phyloP scores from a whole-genome alignment of 495 filamentous ascomycete species.

The Penicillium paradoxum region DNA sequence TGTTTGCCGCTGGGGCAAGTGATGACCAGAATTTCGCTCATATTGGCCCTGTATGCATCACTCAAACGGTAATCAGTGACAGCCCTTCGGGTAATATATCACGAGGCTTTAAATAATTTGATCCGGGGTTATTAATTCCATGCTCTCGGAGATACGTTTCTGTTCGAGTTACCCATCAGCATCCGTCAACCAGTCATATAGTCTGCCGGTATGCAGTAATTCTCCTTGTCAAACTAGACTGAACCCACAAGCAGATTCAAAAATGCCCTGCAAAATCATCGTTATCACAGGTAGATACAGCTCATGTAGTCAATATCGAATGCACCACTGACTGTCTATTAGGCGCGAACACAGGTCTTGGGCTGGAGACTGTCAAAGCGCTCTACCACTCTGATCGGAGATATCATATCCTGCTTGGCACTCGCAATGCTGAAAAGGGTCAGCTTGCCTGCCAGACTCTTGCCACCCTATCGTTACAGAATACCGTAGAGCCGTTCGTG shows the following conservation, averaged over 20 bases:
- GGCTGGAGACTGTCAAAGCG: constrained; percentile 15
- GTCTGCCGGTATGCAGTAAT: too few species aligned
- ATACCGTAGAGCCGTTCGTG: not conserved
- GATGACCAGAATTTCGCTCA: not conserved
- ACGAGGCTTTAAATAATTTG: not conserved
- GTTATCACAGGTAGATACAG: not conserved
- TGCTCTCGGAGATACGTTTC: not conserved
- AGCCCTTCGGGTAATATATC: not conserved
- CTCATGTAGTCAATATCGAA: not conserved
- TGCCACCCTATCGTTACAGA: not conserved
- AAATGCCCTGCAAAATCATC: not conserved
- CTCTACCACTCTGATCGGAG: constrained; percentile 3
- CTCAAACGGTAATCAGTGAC: not conserved
- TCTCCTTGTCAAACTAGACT: too few species aligned
- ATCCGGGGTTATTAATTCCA: not conserved
- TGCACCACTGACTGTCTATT: not conserved
- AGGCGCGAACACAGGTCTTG: constrained; percentile 15
- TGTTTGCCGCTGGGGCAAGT: constrained; percentile 3
- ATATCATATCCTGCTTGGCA: constrained; percentile 12
- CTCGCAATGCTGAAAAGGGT: constrained; percentile 8
- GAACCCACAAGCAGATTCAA: too few species aligned
- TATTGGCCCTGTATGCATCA: not conserved
- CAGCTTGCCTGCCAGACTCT: constrained; percentile 7
- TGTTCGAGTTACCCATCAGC: not conserved
- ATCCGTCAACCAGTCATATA: not conserved